Base-by-base conservation (phyloP, 345 rosid genomes). In the Brassica napus region DNA sequence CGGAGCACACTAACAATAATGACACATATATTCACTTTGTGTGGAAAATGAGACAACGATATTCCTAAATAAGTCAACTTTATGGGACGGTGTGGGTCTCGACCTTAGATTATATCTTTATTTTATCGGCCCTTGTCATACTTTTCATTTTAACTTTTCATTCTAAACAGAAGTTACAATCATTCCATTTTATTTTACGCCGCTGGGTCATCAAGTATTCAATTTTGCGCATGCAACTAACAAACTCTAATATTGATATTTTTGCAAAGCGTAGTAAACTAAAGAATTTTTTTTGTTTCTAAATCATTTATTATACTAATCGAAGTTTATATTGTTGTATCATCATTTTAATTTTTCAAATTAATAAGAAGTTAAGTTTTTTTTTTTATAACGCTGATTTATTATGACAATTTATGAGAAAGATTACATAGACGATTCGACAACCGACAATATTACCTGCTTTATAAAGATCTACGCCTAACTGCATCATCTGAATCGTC, bases 11-110 rank as follows among this genome's bases (percentile, higher is more conserved):
- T 68, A 61, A 71, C 65, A 62, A 69, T 12, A 74, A 73, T 73
- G 69, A 63, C 42, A 30, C 26, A 57, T 14, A 39, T 59, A 49
- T 28, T 69, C 79, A 68, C 75, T 62, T 37, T 74, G 30, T 62
- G 79, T 74, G 71, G 23, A 74, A 61, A 74, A 61, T 62, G 75
- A 61, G 77, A 79, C 74, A 73, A 62, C 75, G 79, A 69, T 54
- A 52, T 69, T 62, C 8, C 7, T 34, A 52, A 26, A 79, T 62
- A 11, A 6, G 75, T 79, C 75, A 79, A 74, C 71, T 74, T 74
- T 79, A 75, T 69, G 79, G 60, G 74, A 68, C 78, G 44, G 35
- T 61, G 60, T 74, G 75, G 72, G 78, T 61, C 37, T 34, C 74
- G 61, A 67, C 69, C 52, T 73, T 79, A 37, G 54, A 57, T 72